A percentile compares a stretch with the other conserved stretches of the same genome.
Conservation (phyloP, 495 filamentous ascomycete genomes). For the Aspergillus asperescens region DNA sequence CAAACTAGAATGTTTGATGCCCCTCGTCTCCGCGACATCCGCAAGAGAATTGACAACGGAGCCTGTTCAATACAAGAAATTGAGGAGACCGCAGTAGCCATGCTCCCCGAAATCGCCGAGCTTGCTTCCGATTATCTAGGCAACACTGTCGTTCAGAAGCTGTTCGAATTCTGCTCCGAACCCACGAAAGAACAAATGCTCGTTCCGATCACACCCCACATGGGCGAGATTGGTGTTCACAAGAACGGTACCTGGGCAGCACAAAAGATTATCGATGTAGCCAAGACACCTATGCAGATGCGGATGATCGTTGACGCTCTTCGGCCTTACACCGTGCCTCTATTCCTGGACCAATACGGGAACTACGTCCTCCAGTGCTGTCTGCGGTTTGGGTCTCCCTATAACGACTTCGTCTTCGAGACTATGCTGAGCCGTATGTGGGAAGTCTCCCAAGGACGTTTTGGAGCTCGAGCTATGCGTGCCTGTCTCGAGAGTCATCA, state of each 20-base stretch:
- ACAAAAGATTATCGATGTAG: constrained; percentile 98
- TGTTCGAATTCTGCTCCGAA: constrained; percentile 95
- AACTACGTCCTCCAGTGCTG: constrained; percentile 98
- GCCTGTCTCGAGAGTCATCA: constrained; percentile 96
- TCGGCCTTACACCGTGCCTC: constrained; percentile 75
- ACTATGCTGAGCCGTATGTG: constrained; percentile 93
- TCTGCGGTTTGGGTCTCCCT: constrained; percentile 79
- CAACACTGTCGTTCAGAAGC: constrained; percentile 98
- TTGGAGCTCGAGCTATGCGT: constrained; percentile 92
- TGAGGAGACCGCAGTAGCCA: constrained; percentile 81
- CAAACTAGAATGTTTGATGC: constrained; percentile 92
- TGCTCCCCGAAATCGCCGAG: constrained; percentile 95
- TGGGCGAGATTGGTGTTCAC: constrained; percentile 95
- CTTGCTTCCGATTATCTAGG: constrained; percentile 92
- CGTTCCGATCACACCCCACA: constrained; percentile 75
- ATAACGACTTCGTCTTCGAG: constrained; percentile 96
- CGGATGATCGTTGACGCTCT: constrained; percentile 75
- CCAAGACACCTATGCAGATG: constrained; percentile 79
- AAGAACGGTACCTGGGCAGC: constrained; percentile 99
- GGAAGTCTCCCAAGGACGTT: constrained; percentile 89
- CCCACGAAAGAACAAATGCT: constrained; percentile 88
- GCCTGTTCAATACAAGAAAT: constrained; percentile 80
- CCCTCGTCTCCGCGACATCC: constrained; percentile 89
- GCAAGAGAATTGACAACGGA: constrained; percentile 95
- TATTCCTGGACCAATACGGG: constrained; percentile 96